Percentiles rank a stretch among this genome's conserved stretches.
These are phyloP conservation scores for Plasmodium malariae DNA, from an alignment of 169 alveolate species.

Conservation along the genomic window DNA sequence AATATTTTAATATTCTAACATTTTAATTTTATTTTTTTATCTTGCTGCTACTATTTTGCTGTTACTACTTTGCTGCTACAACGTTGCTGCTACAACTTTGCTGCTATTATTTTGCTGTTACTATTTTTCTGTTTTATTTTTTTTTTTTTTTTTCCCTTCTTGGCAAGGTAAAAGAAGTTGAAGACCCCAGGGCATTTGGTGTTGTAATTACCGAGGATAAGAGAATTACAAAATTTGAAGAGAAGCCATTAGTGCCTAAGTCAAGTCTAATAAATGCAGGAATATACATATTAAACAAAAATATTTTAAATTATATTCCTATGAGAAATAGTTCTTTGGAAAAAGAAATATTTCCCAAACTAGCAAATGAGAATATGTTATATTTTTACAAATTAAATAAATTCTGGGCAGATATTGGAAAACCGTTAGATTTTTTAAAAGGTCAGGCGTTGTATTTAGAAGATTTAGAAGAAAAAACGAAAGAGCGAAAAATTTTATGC, in stretches of 20 bases:
- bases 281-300: slow-evolving; percentile 91
- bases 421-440: slow-evolving; percentile 80
- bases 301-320: slow-evolving; percentile 91
- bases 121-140: not conserved
- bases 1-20: no score
- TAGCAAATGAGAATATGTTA: slow-evolving; percentile 90
- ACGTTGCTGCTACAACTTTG: no score
- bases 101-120: no score
- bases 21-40: no score
- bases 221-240: slow-evolving; percentile 92
- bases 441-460: slow-evolving; percentile 81
- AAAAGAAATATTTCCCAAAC: slow-evolving; percentile 95
- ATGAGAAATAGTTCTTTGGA: slow-evolving; percentile 94
- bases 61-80: no score
- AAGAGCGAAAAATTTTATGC: not conserved
- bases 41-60: no score
- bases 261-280: slow-evolving; percentile 87
- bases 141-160: not conserved
- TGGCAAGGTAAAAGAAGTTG: slow-evolving; percentile 91
- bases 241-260: slow-evolving; percentile 91
- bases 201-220: slow-evolving; percentile 94
- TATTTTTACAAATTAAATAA: slow-evolving; percentile 86
- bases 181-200: slow-evolving; percentile 97
- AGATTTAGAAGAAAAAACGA: slow-evolving; percentile 20
- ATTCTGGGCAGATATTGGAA: slow-evolving; percentile 89